Percentiles rank a stretch among this genome's conserved stretches.
Conservation (phyloP, 768 basidiomycete genomes). For the Lactarius trivialis region DNA sequence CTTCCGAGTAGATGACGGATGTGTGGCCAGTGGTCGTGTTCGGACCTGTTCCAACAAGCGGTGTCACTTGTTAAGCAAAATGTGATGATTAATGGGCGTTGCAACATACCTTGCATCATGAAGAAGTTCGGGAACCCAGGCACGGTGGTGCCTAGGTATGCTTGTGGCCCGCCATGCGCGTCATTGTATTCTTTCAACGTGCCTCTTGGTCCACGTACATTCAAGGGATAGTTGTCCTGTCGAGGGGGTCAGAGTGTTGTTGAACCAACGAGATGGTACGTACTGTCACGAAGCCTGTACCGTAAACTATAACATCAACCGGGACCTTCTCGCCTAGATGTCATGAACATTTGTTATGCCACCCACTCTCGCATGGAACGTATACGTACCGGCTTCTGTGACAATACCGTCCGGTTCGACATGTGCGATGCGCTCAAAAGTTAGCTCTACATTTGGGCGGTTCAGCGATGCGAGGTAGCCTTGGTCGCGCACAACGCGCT, state of each 20-base stretch:
- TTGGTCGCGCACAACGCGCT: constrained; percentile 54
- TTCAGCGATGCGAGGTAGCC: constrained; percentile 47
- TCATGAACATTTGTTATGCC: background rate
- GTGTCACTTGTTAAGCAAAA: background rate
- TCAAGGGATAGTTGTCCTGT: constrained; percentile 15
- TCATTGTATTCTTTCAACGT: constrained; percentile 40
- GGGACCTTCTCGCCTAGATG: constrained; percentile 38
- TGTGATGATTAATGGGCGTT: too few species aligned
- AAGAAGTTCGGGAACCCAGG: constrained; percentile 22
- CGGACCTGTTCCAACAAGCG: constrained; percentile 27
- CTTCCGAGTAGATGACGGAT: constrained; percentile 46
- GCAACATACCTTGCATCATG: constrained; percentile 9
- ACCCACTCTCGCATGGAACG: background rate
- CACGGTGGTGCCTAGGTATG: constrained; percentile 39
- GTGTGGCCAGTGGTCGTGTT: constrained; percentile 52
- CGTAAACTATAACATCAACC: constrained; percentile 50
- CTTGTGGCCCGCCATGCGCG: constrained; percentile 42
- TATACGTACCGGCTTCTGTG: constrained; percentile 31
- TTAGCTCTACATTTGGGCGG: constrained; percentile 45
- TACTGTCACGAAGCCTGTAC: constrained; percentile 47
- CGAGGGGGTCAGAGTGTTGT: background rate
- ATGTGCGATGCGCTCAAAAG: constrained; percentile 42
- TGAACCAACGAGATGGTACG: constrained; percentile 18
- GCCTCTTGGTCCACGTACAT: constrained; percentile 24
- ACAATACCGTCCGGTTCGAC: constrained; percentile 45